Evolutionary conservation across 2,329 filamentous ascomycete species (phyloP).

Genomic region (Coleophoma cylindrospora): DNA sequence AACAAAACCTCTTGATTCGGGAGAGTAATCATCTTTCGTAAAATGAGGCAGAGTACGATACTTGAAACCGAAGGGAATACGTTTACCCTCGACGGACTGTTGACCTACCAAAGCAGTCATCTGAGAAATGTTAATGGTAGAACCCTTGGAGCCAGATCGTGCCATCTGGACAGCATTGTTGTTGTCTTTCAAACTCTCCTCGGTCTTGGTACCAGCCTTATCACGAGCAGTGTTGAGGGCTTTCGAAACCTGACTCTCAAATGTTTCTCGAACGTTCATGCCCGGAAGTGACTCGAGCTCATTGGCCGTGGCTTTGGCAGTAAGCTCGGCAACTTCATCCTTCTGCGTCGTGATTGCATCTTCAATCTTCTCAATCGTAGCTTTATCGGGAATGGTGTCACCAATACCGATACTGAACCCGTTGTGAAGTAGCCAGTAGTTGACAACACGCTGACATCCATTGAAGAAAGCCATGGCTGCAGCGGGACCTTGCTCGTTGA

Average conservation of each 20-base stretch:
- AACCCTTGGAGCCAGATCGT: slow-evolving; percentile 94
- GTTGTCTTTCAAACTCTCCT: slow-evolving; percentile 86
- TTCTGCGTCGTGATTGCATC: slow-evolving; percentile 78
- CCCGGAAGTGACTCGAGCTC: slow-evolving; percentile 87
- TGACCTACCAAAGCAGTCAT: slow-evolving; percentile 98
- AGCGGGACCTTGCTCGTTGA: slow-evolving; percentile 85
- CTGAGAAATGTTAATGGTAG: slow-evolving; percentile 98
- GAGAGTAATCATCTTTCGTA: slow-evolving; percentile 98
- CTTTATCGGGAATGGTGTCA: slow-evolving; percentile 88
- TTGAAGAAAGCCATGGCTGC: slow-evolving; percentile 94
- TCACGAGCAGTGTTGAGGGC: slow-evolving; percentile 94
- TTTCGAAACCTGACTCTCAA: slow-evolving; percentile 94
- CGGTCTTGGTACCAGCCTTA: slow-evolving; percentile 86
- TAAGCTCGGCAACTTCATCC: slow-evolving; percentile 70
- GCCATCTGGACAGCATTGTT: slow-evolving; percentile 99
- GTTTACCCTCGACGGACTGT: slow-evolving; percentile 96
- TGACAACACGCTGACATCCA: slow-evolving; percentile 88
- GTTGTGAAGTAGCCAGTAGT: slow-evolving; percentile 95
- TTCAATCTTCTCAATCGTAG: slow-evolving; percentile 81
- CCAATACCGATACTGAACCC: slow-evolving; percentile 98
- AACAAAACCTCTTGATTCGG: slow-evolving; percentile 93
- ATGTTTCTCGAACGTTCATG: slow-evolving; percentile 98
- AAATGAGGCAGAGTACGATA: slow-evolving; percentile 96
- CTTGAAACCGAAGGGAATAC: slow-evolving; percentile 98
- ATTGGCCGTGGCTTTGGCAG: slow-evolving; percentile 75